Conservation (phyloP, 73 alveolate species). For the Paramecium octaurelia region DNA sequence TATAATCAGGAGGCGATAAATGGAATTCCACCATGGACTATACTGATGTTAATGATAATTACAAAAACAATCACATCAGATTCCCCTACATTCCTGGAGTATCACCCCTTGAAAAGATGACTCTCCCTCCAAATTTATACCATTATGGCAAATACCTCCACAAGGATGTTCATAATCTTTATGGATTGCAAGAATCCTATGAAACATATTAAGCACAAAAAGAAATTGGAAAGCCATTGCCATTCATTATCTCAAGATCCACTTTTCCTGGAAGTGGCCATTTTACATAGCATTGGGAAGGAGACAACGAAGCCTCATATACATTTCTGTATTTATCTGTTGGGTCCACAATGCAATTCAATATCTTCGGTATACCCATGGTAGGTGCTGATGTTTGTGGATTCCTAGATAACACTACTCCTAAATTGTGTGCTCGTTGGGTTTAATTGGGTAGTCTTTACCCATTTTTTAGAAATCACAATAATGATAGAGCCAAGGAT, state of each 20-base stretch:
- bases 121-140: slow-evolving; percentile 44
- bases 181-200: slow-evolving; percentile 47
- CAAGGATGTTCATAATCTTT: slow-evolving; percentile 61
- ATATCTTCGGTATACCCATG: slow-evolving; percentile 92
- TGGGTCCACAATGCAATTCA: slow-evolving; percentile 78
- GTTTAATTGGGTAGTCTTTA: slow-evolving; percentile 73
- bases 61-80: background rate
- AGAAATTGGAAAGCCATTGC: slow-evolving; percentile 62
- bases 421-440: slow-evolving; percentile 84
- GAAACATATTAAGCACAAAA: slow-evolving; percentile 32
- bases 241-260: slow-evolving; percentile 82
- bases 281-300: slow-evolving; percentile 86
- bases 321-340: slow-evolving; percentile 78
- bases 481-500: slow-evolving; percentile 63
- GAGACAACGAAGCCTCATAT: slow-evolving; percentile 76
- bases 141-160: slow-evolving; percentile 56
- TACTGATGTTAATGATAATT: background rate
- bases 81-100: slow-evolving; percentile 21
- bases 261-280: slow-evolving; percentile 88
- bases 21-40: slow-evolving; percentile 19
- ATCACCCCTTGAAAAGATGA: background rate
- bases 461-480: slow-evolving; percentile 83
- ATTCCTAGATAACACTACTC: slow-evolving; percentile 66
- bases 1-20: background rate
- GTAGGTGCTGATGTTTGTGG: slow-evolving; percentile 94